Evolutionary conservation across 1,139 yeast species (phyloP), one percentile per base, ranked within the genome.

Genomic region (Kodamaea plutei): DNA sequence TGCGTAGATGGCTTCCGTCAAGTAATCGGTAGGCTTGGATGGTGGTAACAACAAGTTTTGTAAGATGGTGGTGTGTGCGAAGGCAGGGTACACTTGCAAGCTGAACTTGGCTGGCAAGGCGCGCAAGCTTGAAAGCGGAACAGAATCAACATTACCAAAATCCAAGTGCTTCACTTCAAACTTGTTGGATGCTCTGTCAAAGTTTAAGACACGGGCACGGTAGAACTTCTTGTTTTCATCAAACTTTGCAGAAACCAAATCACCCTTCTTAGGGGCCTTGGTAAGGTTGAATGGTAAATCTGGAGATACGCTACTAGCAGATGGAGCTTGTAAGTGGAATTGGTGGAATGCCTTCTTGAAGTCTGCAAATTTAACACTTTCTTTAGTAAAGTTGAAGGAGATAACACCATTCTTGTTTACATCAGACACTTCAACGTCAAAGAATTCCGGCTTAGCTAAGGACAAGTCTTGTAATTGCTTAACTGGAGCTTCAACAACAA

Each of bases 11-110:
- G 84, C 82, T 20, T 76, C 83, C 13, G 71, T 64, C 30, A 69
- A 63, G 55, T 80, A 82, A 47, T 78, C 78, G 8, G 70, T 68
- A 15, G 79, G 79, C 39, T 62, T 58, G 6, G 65, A 41, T 6
- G 85, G 84, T 2, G 94, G 91, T 30, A 75, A 60, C 37, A 61
- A 67, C 31, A 84, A 58, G 48, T 71, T 68, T 20, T 80, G 73
- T 41, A 84, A 65, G 28, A 58, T 64, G 13, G 77, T 73, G 10
- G 76, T 61, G 44, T 69, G 76, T 12, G 85, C 83, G 48, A 80
- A 78, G 6, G 77, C 62, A 25, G 84, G 75, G 29, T 58, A 54
- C 2, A 55, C 44, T 3, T 61, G 43, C 18, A 57, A 36, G 5
- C 63, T 57, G 48, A 73, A 79, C 43, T 70, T 70, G 16, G 67